phyloP scores from a whole-genome alignment of 1,284 basidiomycete species.

The Trichosporon coremiiforme region DNA sequence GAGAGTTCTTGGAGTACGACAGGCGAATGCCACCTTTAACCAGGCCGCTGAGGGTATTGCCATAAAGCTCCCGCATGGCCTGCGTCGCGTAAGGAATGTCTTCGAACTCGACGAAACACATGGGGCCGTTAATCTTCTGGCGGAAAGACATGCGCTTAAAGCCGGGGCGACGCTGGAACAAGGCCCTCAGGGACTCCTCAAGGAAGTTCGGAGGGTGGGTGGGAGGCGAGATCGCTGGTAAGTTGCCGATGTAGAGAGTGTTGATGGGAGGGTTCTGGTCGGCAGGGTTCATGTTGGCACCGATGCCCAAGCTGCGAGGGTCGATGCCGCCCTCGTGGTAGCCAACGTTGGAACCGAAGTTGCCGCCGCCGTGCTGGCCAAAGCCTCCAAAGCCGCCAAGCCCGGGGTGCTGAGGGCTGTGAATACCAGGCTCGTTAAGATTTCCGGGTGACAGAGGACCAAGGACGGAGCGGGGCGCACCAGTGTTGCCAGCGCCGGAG shows the following conservation, averaged over 20 bases:
- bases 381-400: constrained; percentile 22
- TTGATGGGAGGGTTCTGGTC: constrained; percentile 86
- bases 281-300: constrained; percentile 62
- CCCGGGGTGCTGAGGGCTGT: constrained; percentile 22
- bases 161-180: constrained; percentile 77
- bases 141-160: constrained; percentile 91
- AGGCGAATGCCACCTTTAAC: constrained; percentile 94
- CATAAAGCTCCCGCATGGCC: constrained; percentile 85
- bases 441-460: constrained; percentile 17
- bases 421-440: neutral
- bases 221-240: constrained; percentile 71
- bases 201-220: constrained; percentile 72
- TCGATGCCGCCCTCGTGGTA: constrained; percentile 24
- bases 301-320: constrained; percentile 31
- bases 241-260: constrained; percentile 90
- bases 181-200: constrained; percentile 77
- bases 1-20: constrained; percentile 93
- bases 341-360: constrained; percentile 24
- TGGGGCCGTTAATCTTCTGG: constrained; percentile 92
- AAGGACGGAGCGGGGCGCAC: constrained; percentile 19
- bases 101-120: constrained; percentile 98
- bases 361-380: constrained; percentile 24
- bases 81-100: constrained; percentile 81
- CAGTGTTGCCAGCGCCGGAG: constrained; percentile 11
- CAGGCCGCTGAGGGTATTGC: constrained; percentile 82